Evolutionary conservation across 78 protist species (phyloP).

Genomic region (Mastigamoeba balamuthi): DNA sequence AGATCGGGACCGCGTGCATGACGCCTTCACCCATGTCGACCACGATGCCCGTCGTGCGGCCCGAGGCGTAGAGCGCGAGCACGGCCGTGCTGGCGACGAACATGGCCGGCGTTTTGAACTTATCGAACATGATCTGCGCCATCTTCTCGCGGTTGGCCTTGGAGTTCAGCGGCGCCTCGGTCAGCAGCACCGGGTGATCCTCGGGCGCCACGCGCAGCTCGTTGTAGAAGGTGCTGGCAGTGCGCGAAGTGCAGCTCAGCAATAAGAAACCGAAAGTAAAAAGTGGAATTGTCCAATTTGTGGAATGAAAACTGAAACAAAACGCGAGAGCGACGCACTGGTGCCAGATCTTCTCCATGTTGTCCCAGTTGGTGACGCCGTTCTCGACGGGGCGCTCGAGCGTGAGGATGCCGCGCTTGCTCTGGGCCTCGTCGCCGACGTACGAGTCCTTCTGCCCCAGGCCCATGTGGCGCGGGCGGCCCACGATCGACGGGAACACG

Average conservation of each 20-base stretch:
- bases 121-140: slow-evolving; percentile 91
- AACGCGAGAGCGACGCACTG: too few relatives aligned
- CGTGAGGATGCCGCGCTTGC: slow-evolving; percentile 68
- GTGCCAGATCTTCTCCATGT: slow-evolving; percentile 87
- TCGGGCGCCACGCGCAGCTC: slow-evolving; percentile 86
- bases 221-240: slow-evolving; percentile 87
- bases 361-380: slow-evolving; percentile 87
- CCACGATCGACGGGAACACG: slow-evolving; percentile 55
- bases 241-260: too few relatives aligned
- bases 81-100: slow-evolving; percentile 88
- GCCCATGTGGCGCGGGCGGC: slow-evolving; percentile 47
- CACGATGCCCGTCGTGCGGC: slow-evolving; percentile 89
- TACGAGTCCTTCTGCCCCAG: slow-evolving; percentile 65
- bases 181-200: slow-evolving; percentile 89
- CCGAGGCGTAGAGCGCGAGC: slow-evolving; percentile 75
- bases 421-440: slow-evolving; percentile 87
- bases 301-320: too few relatives aligned
- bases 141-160: slow-evolving; percentile 91
- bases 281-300: too few relatives aligned
- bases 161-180: slow-evolving; percentile 96
- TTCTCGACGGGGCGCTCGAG: slow-evolving; percentile 88
- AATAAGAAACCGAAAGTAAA: too few relatives aligned
- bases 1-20: slow-evolving; percentile 89
- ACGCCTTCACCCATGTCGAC: slow-evolving; percentile 96
- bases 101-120: slow-evolving; percentile 85